Evolutionary conservation across 2,329 filamentous ascomycete species (phyloP).

Genomic region (Fusarium guadeloupense): DNA sequence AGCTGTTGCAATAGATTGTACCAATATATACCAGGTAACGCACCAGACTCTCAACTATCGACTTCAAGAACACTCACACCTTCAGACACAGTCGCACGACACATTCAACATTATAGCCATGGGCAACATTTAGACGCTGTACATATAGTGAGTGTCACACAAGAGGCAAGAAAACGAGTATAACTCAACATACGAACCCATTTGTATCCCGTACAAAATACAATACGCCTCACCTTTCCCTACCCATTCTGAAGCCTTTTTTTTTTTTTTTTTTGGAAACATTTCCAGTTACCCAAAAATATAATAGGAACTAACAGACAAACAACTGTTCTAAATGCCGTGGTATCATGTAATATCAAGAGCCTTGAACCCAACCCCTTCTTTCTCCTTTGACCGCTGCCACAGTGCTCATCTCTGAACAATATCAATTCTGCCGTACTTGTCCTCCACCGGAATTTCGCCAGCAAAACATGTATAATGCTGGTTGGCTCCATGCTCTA

Average conservation of each 20-base stretch:
- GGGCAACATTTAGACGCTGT: background rate
- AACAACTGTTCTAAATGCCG: background rate
- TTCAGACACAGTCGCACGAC: background rate
- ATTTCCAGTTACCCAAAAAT: background rate
- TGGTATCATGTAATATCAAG: conserved; percentile 1
- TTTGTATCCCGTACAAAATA: background rate
- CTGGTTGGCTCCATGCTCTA: conserved; percentile 24
- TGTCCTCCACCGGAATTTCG: conserved; percentile 22
- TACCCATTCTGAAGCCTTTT: background rate
- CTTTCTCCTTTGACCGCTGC: background rate
- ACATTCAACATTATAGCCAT: background rate
- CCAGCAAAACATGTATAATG: conserved; percentile 6
- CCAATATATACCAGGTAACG: too few relatives aligned
- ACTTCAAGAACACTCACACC: background rate
- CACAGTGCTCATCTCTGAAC: background rate
- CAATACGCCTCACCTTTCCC: background rate
- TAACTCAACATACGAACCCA: background rate
- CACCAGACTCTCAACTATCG: background rate
- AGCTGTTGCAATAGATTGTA: too few relatives aligned
- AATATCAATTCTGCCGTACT: conserved; percentile 35
- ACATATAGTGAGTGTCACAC: conserved; percentile 1
- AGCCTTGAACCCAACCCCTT: background rate
- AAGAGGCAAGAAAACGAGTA: background rate
- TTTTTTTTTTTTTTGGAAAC: too few relatives aligned
- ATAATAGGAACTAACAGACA: background rate